Percentiles rank a stretch among this genome's conserved stretches.
phyloP scores from a whole-genome alignment of 352 stramenopile species.

The Pythium periplocum region DNA sequence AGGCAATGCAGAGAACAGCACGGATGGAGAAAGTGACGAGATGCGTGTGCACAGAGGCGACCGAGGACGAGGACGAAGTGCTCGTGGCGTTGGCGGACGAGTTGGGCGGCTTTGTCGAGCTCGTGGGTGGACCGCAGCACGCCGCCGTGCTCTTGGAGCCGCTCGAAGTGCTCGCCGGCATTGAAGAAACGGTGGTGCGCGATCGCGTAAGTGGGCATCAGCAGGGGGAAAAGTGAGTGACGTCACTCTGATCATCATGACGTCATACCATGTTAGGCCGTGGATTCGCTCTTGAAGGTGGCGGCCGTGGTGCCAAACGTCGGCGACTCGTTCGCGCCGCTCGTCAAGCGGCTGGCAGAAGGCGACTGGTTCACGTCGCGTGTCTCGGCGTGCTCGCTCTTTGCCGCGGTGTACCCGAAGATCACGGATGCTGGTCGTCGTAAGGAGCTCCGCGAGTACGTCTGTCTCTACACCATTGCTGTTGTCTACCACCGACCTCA shows the following conservation, averaged over 20 bases:
- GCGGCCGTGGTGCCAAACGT: conserved; percentile 53
- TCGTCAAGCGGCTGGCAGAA: conserved; percentile 74
- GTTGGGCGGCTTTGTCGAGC: conserved; percentile 87
- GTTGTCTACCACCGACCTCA: conserved; percentile 2
- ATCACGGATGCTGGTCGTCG: conserved; percentile 50
- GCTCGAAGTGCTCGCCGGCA: conserved; percentile 87
- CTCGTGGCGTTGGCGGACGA: conserved; percentile 89
- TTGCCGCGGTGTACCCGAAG: conserved; percentile 68
- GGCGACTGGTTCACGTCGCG: conserved; percentile 88
- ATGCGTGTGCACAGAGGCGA: conserved; percentile 43
- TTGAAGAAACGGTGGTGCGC: conserved; percentile 94
- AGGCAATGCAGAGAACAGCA: neutral
- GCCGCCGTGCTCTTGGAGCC: conserved; percentile 75
- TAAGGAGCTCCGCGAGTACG: conserved; percentile 83
- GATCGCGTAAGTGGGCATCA: conserved; percentile 39
- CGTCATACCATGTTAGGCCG: conserved; percentile 22
- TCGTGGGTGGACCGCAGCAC: conserved; percentile 69
- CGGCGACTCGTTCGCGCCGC: conserved; percentile 62
- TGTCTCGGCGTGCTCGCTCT: conserved; percentile 82
- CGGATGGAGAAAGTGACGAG: neutral
- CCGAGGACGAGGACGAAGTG: conserved; percentile 93
- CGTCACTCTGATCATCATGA: neutral
- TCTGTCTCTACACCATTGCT: neutral
- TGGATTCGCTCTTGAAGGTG: conserved; percentile 74
- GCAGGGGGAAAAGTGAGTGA: neutral